Percentiles rank a stretch among this genome's conserved stretches.
phyloP scores from a whole-genome alignment of 164 flowering plant species.

The Vitis riparia region DNA sequence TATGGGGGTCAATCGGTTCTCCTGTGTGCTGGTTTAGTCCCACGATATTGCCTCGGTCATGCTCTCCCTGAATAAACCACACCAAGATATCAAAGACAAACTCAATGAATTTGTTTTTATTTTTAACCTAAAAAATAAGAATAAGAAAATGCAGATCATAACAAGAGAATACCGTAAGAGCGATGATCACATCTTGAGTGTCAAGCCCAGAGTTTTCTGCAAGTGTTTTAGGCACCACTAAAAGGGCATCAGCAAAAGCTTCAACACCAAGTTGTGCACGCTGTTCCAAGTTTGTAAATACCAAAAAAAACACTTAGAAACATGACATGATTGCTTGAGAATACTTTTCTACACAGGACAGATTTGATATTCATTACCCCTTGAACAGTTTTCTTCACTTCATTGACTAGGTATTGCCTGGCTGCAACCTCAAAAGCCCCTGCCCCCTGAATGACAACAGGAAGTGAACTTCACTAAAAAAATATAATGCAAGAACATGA shows the following conservation, averaged over 20 bases:
- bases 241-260: conserved; percentile 99
- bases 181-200: conserved; percentile 89
- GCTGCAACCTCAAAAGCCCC: conserved; percentile 99
- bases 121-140: neutral
- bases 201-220: conserved; percentile 99
- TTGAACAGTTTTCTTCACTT: conserved; percentile 92
- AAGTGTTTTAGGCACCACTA: conserved; percentile 92
- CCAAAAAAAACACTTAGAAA: neutral
- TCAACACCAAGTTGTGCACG: conserved; percentile 97
- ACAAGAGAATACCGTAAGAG: conserved; percentile 57
- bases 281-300: conserved; percentile 41
- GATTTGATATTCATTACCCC: conserved; percentile 57
- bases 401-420: conserved; percentile 77
- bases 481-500: no score
- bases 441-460: conserved; percentile 64
- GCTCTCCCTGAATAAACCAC: conserved; percentile 67
- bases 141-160: neutral
- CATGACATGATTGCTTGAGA: neutral
- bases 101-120: neutral
- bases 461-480: no score
- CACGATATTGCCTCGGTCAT: conserved; percentile 86
- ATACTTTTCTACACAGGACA: neutral
- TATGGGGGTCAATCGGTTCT: conserved; percentile 87
- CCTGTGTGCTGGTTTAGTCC: conserved; percentile 89
- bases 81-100: neutral